Evolutionary conservation across 805 yeast species (phyloP).

Genomic region (Ogataea degrootiae): DNA sequence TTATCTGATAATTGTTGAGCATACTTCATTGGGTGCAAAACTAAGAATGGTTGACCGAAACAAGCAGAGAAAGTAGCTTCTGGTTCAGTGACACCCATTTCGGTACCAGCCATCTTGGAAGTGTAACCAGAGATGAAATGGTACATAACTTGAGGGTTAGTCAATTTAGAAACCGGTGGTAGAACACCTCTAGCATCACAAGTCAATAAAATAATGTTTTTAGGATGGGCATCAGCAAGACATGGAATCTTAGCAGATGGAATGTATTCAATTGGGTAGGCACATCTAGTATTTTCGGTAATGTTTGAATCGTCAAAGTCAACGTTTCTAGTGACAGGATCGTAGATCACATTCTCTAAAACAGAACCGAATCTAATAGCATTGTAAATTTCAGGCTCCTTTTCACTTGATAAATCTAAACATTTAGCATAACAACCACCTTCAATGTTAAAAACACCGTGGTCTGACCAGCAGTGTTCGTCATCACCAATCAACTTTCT

Average conservation of each 20-base stretch:
- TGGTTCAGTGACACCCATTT: conserved; percentile 97
- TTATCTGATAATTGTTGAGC: conserved; percentile 94
- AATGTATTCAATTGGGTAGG: conserved; percentile 95
- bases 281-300: conserved; percentile 98
- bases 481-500: conserved; percentile 95
- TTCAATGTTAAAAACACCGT: conserved; percentile 98
- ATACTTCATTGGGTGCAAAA: conserved; percentile 95
- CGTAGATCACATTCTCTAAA: conserved; percentile 87
- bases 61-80: conserved; percentile 97
- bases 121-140: conserved; percentile 98
- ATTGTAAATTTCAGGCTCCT: conserved; percentile 96
- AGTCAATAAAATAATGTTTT: conserved; percentile 85
- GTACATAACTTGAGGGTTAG: conserved; percentile 97
- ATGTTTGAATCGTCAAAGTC: conserved; percentile 78
- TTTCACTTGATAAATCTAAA: conserved; percentile 80
- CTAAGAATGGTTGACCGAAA: conserved; percentile 98
- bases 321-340: conserved; percentile 71
- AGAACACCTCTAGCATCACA: conserved; percentile 98
- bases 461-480: conserved; percentile 98
- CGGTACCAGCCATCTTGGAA: conserved; percentile 99
- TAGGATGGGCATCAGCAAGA: conserved; percentile 83
- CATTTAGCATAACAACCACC: conserved; percentile 99
- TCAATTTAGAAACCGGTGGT: conserved; percentile 92
- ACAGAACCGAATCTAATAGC: conserved; percentile 94
- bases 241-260: conserved; percentile 97